phyloP scores from a whole-genome alignment of 352 stramenopile genomes.

The Phytophthora citrophthora region DNA sequence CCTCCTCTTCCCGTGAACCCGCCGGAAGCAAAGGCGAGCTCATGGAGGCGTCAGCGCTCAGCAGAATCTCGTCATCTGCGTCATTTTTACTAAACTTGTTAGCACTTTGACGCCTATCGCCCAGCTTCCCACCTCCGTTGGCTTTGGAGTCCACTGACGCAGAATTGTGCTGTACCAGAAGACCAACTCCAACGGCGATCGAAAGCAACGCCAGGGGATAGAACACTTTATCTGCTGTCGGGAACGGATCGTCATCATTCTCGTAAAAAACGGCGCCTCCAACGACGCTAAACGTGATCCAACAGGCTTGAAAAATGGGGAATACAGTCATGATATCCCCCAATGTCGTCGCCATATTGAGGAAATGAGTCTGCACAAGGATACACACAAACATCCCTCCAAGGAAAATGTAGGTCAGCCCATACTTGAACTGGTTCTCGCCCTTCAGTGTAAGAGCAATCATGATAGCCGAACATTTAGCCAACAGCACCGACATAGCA shows the following conservation, averaged over 20 bases:
- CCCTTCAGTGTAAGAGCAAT: slow-evolving; percentile 83
- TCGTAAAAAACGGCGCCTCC: slow-evolving; percentile 88
- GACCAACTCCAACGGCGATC: slow-evolving; percentile 70
- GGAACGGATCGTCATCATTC: slow-evolving; percentile 62
- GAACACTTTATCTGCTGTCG: slow-evolving; percentile 60
- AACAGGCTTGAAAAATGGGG: slow-evolving; percentile 88
- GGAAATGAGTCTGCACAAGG: slow-evolving; percentile 87
- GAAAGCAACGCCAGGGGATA: slow-evolving; percentile 78
- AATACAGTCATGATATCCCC: slow-evolving; percentile 92
- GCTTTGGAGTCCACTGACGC: slow-evolving; percentile 7
- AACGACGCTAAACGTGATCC: slow-evolving; percentile 90
- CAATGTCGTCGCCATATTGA: slow-evolving; percentile 85
- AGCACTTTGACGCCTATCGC: slow-evolving; percentile 17
- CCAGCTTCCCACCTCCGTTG: slow-evolving; percentile 14
- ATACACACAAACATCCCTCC: slow-evolving; percentile 89
- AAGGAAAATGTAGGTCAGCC: slow-evolving; percentile 86
- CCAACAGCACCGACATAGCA: slow-evolving; percentile 83
- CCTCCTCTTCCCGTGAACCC: slow-evolving; percentile 52
- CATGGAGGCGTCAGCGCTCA: slow-evolving; percentile 73
- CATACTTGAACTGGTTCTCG: slow-evolving; percentile 88
- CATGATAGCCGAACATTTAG: slow-evolving; percentile 89
- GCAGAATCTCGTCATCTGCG: slow-evolving; percentile 59
- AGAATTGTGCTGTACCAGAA: slow-evolving; percentile 76
- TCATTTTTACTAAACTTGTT: slow-evolving; percentile 41
- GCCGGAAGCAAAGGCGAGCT: slow-evolving; percentile 60